A percentile compares a stretch with the other conserved stretches of the same genome.
These are phyloP conservation scores for Rhodotorula sp. DNA, from an alignment of 1,284 basidiomycete genomes.

Conservation along the genomic window DNA sequence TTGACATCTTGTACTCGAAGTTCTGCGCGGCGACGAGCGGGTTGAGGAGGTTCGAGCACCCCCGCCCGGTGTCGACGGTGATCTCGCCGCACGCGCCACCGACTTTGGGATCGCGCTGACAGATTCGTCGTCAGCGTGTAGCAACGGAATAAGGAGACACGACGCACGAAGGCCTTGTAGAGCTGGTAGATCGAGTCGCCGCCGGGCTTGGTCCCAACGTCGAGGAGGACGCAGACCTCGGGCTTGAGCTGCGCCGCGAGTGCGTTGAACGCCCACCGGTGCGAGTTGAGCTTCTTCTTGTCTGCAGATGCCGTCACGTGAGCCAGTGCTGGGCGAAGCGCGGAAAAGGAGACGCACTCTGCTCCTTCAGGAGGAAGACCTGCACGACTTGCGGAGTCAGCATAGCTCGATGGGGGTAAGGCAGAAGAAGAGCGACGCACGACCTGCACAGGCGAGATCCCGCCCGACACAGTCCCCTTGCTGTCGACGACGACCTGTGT, in stretches of 20 bases:
- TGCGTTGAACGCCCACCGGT: constrained; percentile 55
- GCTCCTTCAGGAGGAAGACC: constrained; percentile 51
- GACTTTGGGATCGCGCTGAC: constrained; percentile 69
- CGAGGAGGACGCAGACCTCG: constrained; percentile 90
- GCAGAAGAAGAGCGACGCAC: not conserved
- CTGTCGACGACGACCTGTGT: constrained; percentile 35
- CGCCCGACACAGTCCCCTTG: constrained; percentile 24
- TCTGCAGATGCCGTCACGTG: not conserved
- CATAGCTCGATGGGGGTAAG: not conserved
- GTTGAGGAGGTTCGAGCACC: constrained; percentile 50
- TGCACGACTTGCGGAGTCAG: constrained; percentile 20
- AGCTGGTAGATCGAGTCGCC: constrained; percentile 88
- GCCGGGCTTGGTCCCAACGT: constrained; percentile 91
- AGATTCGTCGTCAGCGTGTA: not conserved
- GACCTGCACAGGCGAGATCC: constrained; percentile 49
- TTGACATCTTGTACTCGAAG: constrained; percentile 58
- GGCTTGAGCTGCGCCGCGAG: constrained; percentile 56
- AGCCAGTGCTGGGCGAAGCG: not conserved
- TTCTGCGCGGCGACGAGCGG: constrained; percentile 75
- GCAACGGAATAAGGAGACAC: constrained; percentile 59
- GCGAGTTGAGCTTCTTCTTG: constrained; percentile 41
- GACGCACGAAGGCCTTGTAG: constrained; percentile 67
- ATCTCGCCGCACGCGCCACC: constrained; percentile 67
- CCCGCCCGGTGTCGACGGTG: constrained; percentile 55
- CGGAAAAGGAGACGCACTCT: constrained; percentile 36